Conservation (phyloP, 2,329 filamentous ascomycete genomes). For the Fusarium hostae region DNA sequence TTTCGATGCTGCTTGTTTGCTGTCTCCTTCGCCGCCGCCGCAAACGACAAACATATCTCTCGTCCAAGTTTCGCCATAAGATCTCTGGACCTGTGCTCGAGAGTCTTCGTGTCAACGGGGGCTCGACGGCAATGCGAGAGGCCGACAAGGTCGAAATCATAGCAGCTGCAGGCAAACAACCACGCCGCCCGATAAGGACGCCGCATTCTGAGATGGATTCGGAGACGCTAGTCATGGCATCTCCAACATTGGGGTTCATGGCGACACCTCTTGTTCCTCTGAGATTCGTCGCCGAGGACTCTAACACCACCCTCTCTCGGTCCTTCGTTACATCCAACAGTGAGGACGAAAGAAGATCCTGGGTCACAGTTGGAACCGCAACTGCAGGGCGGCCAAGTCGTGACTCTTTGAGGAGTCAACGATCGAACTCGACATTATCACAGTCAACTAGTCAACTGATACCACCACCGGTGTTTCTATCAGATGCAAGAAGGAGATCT, state of each 20-base stretch:
- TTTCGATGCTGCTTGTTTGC: slow-evolving; percentile 50
- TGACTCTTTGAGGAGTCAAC: slow-evolving; percentile 39
- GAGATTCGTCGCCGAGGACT: slow-evolving; percentile 41
- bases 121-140: slow-evolving; percentile 40
- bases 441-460: slow-evolving; percentile 49
- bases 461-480: slow-evolving; percentile 45
- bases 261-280: slow-evolving; percentile 41
- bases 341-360: slow-evolving; percentile 48
- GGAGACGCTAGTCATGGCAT: slow-evolving; percentile 38
- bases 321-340: slow-evolving; percentile 36
- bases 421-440: slow-evolving; percentile 44
- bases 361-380: slow-evolving; percentile 49
- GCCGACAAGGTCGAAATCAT: slow-evolving; percentile 26
- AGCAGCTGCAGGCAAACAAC: slow-evolving; percentile 10
- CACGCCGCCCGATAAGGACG: slow-evolving; percentile 27
- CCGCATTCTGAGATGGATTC: slow-evolving; percentile 43
- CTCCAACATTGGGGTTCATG: slow-evolving; percentile 43
- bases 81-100: slow-evolving; percentile 48
- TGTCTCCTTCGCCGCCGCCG: slow-evolving; percentile 49
- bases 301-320: slow-evolving; percentile 32
- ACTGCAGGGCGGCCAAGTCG: slow-evolving; percentile 41
- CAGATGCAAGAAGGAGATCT: slow-evolving; percentile 40
- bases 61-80: slow-evolving; percentile 47
- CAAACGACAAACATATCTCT: slow-evolving; percentile 44
- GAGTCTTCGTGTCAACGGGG: slow-evolving; percentile 45